Evolutionary conservation across 2,329 filamentous ascomycete genomes (phyloP).

Genomic region (Corniculantispora saksenae): DNA sequence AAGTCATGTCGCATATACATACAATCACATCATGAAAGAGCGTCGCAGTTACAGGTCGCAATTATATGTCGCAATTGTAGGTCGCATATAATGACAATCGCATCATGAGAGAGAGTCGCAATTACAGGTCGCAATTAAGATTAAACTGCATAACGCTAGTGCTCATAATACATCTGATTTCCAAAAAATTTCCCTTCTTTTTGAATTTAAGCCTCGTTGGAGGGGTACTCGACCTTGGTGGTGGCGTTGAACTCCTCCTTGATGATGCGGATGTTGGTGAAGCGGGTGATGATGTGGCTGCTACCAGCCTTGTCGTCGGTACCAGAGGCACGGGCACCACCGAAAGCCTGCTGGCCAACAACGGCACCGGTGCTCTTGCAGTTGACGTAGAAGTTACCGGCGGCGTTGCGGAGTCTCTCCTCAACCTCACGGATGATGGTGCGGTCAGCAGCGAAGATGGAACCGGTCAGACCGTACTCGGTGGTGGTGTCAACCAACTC

Average conservation of each 20-base stretch:
- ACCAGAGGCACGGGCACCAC: conserved; percentile 66
- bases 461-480: conserved; percentile 77
- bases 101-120: not conserved
- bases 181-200: conserved; percentile 3
- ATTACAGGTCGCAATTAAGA: conserved; percentile 1
- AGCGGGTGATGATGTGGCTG: conserved; percentile 62
- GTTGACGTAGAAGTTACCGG: conserved; percentile 86
- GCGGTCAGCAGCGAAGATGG: conserved; percentile 72
- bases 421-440: conserved; percentile 67
- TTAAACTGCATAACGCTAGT: conserved; percentile 13
- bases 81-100: too few species aligned
- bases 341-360: conserved; percentile 73
- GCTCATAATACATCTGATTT: conserved; percentile 15
- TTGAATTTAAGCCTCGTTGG: conserved; percentile 60
- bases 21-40: not conserved
- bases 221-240: conserved; percentile 66
- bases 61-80: not conserved
- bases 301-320: conserved; percentile 76
- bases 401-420: conserved; percentile 68
- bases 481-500: conserved; percentile 68
- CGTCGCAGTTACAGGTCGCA: not conserved
- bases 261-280: conserved; percentile 66
- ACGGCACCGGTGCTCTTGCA: conserved; percentile 77
- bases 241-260: conserved; percentile 75
- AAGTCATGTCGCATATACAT: conserved; percentile 20